Conservation (phyloP, 805 yeast genomes). For the Nakazawaea molendinolei region DNA sequence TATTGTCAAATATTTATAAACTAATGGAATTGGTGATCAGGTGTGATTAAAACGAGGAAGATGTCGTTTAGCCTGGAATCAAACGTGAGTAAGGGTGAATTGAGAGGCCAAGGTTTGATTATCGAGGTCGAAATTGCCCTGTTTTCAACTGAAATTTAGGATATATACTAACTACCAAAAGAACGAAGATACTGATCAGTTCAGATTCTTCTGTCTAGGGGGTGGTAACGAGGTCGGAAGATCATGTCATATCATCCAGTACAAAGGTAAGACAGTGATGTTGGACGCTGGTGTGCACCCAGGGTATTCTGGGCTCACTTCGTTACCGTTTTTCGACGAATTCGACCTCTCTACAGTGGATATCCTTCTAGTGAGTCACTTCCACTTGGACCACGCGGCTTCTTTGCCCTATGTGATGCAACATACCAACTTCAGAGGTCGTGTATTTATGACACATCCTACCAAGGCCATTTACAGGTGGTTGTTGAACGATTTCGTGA, state of each 20-base stretch:
- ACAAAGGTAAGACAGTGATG: constrained; percentile 93
- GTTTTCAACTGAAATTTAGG: no score
- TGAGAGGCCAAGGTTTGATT: no score
- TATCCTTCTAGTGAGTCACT: constrained; percentile 81
- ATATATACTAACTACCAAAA: no score
- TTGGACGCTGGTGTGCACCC: constrained; percentile 98
- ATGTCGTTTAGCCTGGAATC: no score
- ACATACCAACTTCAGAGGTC: constrained; percentile 87
- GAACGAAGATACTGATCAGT: constrained; percentile 10
- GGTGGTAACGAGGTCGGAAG: constrained; percentile 99
- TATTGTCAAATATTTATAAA: no score
- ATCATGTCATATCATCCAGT: constrained; percentile 87
- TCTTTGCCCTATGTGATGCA: constrained; percentile 97
- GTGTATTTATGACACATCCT: constrained; percentile 99
- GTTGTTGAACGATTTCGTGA: constrained; percentile 89
- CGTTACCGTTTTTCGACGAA: constrained; percentile 93
- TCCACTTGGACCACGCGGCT: constrained; percentile 97
- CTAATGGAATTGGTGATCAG: no score
- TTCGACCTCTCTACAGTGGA: constrained; percentile 87
- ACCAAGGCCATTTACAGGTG: constrained; percentile 97
- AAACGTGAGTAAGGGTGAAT: no score
- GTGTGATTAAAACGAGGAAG: no score
- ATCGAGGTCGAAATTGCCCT: no score
- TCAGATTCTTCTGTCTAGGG: constrained; percentile 75
- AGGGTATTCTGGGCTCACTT: constrained; percentile 81